Percentiles rank a stretch among this genome's conserved stretches.
Conservation (phyloP, 2,329 filamentous ascomycete genomes). For the Myriosclerotinia duriaeana region DNA sequence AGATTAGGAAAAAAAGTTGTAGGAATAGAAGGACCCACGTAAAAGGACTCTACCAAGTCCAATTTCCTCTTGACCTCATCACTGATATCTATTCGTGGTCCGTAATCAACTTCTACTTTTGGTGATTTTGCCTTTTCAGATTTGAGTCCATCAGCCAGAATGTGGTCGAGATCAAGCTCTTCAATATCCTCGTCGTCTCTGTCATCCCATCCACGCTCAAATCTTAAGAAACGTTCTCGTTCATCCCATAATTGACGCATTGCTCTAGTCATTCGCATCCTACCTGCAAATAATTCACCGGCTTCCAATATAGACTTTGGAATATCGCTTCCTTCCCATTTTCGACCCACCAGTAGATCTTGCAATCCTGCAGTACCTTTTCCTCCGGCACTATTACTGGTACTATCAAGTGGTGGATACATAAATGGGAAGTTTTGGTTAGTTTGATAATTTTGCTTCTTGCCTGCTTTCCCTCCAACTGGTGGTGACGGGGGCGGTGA, state of each 20-base stretch:
- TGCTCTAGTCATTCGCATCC: constrained; percentile 87
- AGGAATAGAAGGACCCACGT: constrained; percentile 58
- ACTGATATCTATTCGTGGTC: constrained; percentile 51
- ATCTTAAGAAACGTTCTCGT: constrained; percentile 85
- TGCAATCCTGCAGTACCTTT: constrained; percentile 82
- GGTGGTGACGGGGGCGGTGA: constrained; percentile 90
- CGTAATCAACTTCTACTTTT: constrained; percentile 48
- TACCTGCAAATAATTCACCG: constrained; percentile 83
- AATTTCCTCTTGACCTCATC: constrained; percentile 64
- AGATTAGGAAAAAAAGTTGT: constrained; percentile 34
- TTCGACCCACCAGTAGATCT: constrained; percentile 74
- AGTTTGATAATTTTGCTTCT: constrained; percentile 99
- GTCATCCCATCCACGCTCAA: constrained; percentile 81
- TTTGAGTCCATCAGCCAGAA: constrained; percentile 45
- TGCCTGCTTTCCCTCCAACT: constrained; percentile 85
- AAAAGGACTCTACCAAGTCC: constrained; percentile 76
- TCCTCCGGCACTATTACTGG: constrained; percentile 85
- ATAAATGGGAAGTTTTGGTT: constrained; percentile 99
- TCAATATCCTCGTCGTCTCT: constrained; percentile 45
- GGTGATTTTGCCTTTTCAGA: constrained; percentile 46
- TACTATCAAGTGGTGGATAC: constrained; percentile 87
- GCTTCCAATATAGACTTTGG: constrained; percentile 94
- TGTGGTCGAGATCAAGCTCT: constrained; percentile 46
- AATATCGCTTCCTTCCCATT: constrained; percentile 92
- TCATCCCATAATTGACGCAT: constrained; percentile 95